Conservation (phyloP, 2,329 filamentous ascomycete genomes). For the Ophiosphaerella herpotricha region DNA sequence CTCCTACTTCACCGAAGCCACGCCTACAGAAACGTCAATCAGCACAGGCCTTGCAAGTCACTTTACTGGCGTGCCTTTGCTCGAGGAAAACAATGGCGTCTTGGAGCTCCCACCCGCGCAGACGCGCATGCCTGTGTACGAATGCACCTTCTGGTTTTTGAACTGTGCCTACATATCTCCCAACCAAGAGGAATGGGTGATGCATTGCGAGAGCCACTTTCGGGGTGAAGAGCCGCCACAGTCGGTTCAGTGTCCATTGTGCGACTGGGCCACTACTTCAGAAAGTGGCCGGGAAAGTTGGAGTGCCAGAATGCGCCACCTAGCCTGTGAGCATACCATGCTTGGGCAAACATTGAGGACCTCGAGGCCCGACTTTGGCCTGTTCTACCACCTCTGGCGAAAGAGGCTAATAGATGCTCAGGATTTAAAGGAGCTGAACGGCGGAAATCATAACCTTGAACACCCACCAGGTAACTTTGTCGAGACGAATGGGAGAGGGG, state of each 20-base stretch:
- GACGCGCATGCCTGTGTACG: constrained; percentile 20
- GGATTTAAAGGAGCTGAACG: constrained; percentile 40
- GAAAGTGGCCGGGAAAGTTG: constrained; percentile 26
- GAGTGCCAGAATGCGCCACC: constrained; percentile 33
- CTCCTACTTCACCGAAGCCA: constrained; percentile 29
- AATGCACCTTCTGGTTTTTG: constrained; percentile 44
- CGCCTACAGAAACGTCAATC: constrained; percentile 33
- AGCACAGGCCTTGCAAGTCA: constrained; percentile 30
- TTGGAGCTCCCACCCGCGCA: constrained; percentile 20
- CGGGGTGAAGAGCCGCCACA: constrained; percentile 37
- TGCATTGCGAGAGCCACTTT: constrained; percentile 41
- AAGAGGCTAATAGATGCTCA: constrained; percentile 36
- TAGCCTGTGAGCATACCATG: constrained; percentile 29
- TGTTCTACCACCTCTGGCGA: constrained; percentile 39
- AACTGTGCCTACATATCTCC: constrained; percentile 29
- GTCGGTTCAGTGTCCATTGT: constrained; percentile 38
- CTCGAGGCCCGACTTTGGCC: constrained; percentile 32
- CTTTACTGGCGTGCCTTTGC: constrained; percentile 22
- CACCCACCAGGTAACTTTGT: constrained; percentile 24
- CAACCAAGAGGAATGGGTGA: constrained; percentile 32
- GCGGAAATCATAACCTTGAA: constrained; percentile 34
- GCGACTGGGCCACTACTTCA: constrained; percentile 26
- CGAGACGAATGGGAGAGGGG: constrained; percentile 13
- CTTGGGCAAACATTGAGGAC: constrained; percentile 29
- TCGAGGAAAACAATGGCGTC: constrained; percentile 37